Evolutionary conservation across 345 rosid genomes (phyloP).

Genomic region (Eucalyptus curtisii): DNA sequence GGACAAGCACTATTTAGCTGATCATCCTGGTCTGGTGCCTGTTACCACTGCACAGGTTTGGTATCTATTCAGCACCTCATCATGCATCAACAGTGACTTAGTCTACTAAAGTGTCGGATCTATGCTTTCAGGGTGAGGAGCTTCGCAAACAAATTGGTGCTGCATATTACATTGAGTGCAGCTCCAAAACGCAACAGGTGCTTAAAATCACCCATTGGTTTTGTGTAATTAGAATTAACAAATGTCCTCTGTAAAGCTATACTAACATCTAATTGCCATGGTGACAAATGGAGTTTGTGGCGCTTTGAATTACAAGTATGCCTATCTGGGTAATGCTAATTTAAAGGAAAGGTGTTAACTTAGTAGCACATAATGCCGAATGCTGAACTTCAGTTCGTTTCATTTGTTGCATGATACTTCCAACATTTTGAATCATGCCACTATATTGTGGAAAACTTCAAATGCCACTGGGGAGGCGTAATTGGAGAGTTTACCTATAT

Average conservation of each 20-base stretch:
- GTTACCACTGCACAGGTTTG: constrained; percentile 87
- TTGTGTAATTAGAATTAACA: neutral
- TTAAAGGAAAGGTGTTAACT: neutral
- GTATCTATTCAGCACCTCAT: neutral
- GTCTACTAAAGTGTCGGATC: neutral
- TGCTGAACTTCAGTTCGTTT: neutral
- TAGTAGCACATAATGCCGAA: neutral
- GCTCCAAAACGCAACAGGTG: constrained; percentile 99
- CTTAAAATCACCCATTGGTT: neutral
- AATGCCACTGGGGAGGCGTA: neutral
- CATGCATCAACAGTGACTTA: neutral
- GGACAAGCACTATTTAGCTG: constrained; percentile 85
- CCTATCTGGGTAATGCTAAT: neutral
- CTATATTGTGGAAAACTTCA: neutral
- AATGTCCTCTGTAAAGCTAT: neutral
- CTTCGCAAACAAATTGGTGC: constrained; percentile 87
- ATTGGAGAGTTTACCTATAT: neutral
- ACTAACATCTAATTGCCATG: neutral
- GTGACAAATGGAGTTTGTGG: neutral
- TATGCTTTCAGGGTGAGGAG: constrained; percentile 73
- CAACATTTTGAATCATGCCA: neutral
- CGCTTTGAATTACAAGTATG: neutral
- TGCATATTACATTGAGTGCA: constrained; percentile 84
- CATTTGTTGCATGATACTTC: neutral
- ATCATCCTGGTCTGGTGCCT: constrained; percentile 90